Base-by-base conservation (phyloP, 2,329 filamentous ascomycete genomes). In the Phyllosticta ampelicida region DNA sequence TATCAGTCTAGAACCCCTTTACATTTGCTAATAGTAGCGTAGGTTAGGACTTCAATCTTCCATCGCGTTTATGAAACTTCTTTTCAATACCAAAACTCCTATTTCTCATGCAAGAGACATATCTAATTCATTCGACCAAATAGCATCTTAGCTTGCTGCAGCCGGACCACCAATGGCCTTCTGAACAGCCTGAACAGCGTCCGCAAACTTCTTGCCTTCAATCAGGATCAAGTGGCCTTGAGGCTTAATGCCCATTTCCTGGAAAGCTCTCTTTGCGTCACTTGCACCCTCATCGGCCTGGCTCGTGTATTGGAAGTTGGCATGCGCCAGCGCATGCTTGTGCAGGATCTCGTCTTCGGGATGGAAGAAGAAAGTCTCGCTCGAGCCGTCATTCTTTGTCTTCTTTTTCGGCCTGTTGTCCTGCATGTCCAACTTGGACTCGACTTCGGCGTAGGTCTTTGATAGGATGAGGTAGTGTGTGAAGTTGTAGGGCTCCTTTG, bases 181-280 rank as follows among this genome's bases (percentile, higher is more conserved):
- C 64, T 79, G 78, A 61, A 96, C 80, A 55, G 84, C 87, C 73
- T 88, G 84, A 26, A 95, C 84, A 2, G 90, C 89, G 23, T 74
- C 80, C 63, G 84, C 81, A 67, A 96, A 91, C 74, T 86, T 91
- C 64, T 70, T 74, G 63, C 81, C 87, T 72, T 96, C 90, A 65
- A 97, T 87, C 70, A 97, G 73, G 66, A 95, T 89, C 80, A 95
- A 78, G 73, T 89, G 86, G 10, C 90, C 94, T 69, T 84, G 83
- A 44, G 91, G 84, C 77, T 86, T 86, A 66, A 99, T 86, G 0
- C 94, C 94, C 76, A 90, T 77, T 65, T 99, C 94, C 73, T 95
- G 90, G 74, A 99, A 99, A 0, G 91, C 89, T 61, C 94, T 79
- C 79, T 95, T 96, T 67, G 90, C 90, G 75, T 99, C 94, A 56